Conservation (phyloP, 2,329 filamentous ascomycete genomes). For the Monilinia fructicola region DNA sequence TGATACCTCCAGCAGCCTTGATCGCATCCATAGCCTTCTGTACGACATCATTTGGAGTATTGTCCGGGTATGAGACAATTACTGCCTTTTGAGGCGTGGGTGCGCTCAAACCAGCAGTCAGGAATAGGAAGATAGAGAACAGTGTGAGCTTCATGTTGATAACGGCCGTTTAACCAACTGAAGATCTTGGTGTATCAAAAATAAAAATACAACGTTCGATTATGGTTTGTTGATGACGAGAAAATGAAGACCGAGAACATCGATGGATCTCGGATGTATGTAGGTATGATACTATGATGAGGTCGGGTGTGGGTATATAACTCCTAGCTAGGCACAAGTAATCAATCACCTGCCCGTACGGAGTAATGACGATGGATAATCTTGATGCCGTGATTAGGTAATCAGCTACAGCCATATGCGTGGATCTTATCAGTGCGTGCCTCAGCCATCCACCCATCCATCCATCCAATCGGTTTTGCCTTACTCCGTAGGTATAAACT, state of each 20-base stretch:
- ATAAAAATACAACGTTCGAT: neutral
- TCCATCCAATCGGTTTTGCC: neutral
- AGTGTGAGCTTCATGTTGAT: conserved; percentile 63
- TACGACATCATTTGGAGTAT: conserved; percentile 65
- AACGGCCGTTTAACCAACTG: neutral
- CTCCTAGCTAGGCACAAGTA: too few species aligned
- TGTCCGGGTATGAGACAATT: conserved; percentile 73
- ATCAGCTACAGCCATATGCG: neutral
- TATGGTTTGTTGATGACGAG: neutral
- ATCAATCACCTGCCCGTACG: too few species aligned
- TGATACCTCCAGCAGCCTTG: conserved; percentile 66
- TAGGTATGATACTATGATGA: neutral
- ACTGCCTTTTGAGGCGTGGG: conserved; percentile 62
- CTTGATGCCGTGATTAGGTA: conserved; percentile 1
- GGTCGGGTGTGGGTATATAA: neutral
- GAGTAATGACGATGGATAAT: conserved; percentile 4
- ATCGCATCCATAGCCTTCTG: conserved; percentile 71
- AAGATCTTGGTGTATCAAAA: neutral
- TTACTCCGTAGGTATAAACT: neutral
- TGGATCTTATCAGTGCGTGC: neutral
- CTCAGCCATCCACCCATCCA: conserved; percentile 9
- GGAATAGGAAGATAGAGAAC: conserved; percentile 56
- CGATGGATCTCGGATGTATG: too few species aligned
- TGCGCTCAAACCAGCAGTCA: conserved; percentile 61
- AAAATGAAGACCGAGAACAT: neutral